Evolutionary conservation across 306 rosid genomes (phyloP).

Genomic region (Ammopiptanthus mongolicus): DNA sequence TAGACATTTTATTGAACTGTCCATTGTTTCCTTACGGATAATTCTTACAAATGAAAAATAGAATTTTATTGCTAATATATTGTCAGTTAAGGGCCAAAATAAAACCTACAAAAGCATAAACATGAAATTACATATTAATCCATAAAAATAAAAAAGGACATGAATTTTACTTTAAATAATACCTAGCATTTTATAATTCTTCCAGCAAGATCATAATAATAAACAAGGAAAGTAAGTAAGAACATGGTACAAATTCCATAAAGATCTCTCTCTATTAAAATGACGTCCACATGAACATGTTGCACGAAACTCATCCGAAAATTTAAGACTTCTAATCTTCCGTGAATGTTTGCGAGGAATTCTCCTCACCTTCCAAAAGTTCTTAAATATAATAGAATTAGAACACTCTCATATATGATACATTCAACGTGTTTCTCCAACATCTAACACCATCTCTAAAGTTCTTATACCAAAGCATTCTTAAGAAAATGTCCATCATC

Average conservation of each 20-base stretch:
- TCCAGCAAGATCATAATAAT: too few species aligned
- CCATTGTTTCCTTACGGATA: too few species aligned
- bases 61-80: too few species aligned
- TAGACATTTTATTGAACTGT: too few species aligned
- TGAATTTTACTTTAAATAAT: too few species aligned
- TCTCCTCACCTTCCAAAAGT: constrained; percentile 22
- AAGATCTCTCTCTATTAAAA: neutral
- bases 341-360: neutral
- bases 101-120: too few species aligned
- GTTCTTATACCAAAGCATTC: neutral
- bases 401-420: neutral
- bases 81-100: too few species aligned
- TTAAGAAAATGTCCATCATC: constrained; percentile 18
- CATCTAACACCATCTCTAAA: neutral
- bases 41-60: too few species aligned
- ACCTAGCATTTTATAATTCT: too few species aligned
- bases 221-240: too few species aligned
- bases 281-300: neutral
- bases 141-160: too few species aligned
- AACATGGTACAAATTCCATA: neutral
- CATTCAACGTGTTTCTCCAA: neutral
- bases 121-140: too few species aligned
- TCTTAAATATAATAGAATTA: neutral
- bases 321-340: neutral
- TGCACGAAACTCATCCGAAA: neutral